These are phyloP conservation scores for Colletotrichum falcatum DNA, from an alignment of 2,329 filamentous ascomycete species.

Conservation along the genomic window DNA sequence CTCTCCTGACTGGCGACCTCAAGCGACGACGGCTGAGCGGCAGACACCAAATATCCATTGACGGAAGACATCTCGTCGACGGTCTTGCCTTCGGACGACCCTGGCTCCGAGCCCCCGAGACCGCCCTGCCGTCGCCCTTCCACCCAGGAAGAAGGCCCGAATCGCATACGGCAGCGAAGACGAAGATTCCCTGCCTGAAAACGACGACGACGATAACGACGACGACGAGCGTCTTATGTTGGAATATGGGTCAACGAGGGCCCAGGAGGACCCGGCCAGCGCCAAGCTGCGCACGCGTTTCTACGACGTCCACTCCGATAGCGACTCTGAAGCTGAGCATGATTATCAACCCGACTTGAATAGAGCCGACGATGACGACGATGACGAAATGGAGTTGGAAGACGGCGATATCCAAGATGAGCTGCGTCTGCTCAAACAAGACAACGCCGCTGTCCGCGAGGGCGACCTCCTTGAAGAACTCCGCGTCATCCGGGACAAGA, in stretches of 20 bases:
- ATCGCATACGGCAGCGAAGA: slow-evolving; percentile 56
- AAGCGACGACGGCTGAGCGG: slow-evolving; percentile 79
- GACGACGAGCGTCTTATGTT: slow-evolving; percentile 46
- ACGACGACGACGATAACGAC: slow-evolving; percentile 52
- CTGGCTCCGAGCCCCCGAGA: slow-evolving; percentile 69
- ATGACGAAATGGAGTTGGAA: slow-evolving; percentile 42
- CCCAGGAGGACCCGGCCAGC: slow-evolving; percentile 41
- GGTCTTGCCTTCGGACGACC: slow-evolving; percentile 86
- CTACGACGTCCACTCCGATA: slow-evolving; percentile 48
- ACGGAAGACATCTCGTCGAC: slow-evolving; percentile 86
- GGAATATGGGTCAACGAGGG: slow-evolving; percentile 39
- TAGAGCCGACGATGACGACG: slow-evolving; percentile 42
- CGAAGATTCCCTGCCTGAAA: slow-evolving; percentile 52
- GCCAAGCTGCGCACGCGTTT: slow-evolving; percentile 48
- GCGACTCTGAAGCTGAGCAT: slow-evolving; percentile 44
- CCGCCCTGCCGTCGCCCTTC: slow-evolving; percentile 77
- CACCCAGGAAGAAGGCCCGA: slow-evolving; percentile 77
- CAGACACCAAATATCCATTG: slow-evolving; percentile 81
- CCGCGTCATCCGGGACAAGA: slow-evolving; percentile 18
- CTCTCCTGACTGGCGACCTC: slow-evolving; percentile 80
- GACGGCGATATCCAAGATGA: slow-evolving; percentile 50
- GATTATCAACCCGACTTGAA: slow-evolving; percentile 37
- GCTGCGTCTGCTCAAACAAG: slow-evolving; percentile 56
- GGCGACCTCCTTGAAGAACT: slow-evolving; percentile 41
- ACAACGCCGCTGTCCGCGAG: slow-evolving; percentile 50